A percentile compares a stretch with the other conserved stretches of the same genome.
phyloP scores from a whole-genome alignment of 345 rosid genomes.

The Punica granatum region DNA sequence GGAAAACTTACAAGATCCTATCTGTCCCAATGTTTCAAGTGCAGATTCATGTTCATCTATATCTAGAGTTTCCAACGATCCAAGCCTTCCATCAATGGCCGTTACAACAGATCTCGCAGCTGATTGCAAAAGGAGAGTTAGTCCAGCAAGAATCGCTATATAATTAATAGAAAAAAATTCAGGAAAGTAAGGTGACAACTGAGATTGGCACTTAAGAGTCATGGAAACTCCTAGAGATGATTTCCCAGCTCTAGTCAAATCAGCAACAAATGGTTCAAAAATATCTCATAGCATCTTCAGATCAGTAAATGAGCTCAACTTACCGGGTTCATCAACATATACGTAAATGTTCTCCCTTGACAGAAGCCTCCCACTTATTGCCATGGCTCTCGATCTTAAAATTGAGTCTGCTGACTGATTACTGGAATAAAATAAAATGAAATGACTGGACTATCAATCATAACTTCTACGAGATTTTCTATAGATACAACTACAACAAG shows the following conservation, averaged over 20 bases:
- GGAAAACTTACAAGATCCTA: conserved; percentile 66
- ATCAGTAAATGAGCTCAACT: conserved; percentile 12
- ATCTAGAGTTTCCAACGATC: conserved; percentile 34
- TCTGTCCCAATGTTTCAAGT: conserved; percentile 81
- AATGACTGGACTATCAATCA: neutral
- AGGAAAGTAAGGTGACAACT: neutral
- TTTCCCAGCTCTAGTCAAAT: neutral
- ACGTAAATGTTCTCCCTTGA: conserved; percentile 41
- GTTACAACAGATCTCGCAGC: conserved; percentile 57
- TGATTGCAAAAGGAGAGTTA: conserved; percentile 17
- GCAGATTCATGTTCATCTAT: conserved; percentile 65
- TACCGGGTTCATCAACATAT: conserved; percentile 57
- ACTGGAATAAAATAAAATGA: conserved; percentile 23
- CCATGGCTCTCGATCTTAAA: conserved; percentile 73
- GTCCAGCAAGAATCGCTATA: neutral
- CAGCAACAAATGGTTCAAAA: neutral
- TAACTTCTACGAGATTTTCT: neutral
- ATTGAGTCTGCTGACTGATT: conserved; percentile 40
- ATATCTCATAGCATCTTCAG: neutral
- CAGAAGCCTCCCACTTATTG: conserved; percentile 77
- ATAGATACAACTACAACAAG: neutral
- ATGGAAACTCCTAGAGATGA: neutral
- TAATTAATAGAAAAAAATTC: neutral
- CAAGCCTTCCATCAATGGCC: conserved; percentile 58
- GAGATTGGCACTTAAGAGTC: neutral